phyloP scores from a whole-genome alignment of 2,329 filamentous ascomycete genomes.

The Scortechinia acanthostroma region DNA sequence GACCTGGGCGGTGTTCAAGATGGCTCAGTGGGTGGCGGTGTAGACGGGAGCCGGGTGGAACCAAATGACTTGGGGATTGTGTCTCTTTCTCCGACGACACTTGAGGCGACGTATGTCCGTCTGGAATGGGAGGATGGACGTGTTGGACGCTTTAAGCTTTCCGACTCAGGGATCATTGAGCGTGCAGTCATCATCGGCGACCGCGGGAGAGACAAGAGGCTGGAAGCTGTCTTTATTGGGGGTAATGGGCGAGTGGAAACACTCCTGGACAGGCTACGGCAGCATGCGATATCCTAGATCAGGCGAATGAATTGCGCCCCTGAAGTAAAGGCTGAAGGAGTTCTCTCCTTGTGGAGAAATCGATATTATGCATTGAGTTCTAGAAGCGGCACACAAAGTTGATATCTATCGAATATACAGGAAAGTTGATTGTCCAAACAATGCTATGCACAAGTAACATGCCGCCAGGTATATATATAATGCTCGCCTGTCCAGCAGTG shows the following conservation, averaged over 20 bases:
- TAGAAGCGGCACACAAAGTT: too few species aligned
- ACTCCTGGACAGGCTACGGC: slow-evolving; percentile 17
- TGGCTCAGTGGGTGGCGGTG: not conserved
- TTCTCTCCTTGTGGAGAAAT: too few species aligned
- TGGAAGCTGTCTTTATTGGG: slow-evolving; percentile 21
- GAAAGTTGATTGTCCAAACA: too few species aligned
- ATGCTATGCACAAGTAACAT: too few species aligned
- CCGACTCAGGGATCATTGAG: slow-evolving; percentile 26
- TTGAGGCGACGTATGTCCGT: slow-evolving; percentile 29
- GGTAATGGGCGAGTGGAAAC: slow-evolving; percentile 20
- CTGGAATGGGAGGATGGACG: slow-evolving; percentile 31
- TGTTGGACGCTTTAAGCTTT: slow-evolving; percentile 30
- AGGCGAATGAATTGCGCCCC: too few species aligned
- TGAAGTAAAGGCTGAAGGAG: too few species aligned
- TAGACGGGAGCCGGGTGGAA: slow-evolving; percentile 3
- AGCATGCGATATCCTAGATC: slow-evolving; percentile 5
- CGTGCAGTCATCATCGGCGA: slow-evolving; percentile 30
- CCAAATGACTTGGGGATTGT: slow-evolving; percentile 19
- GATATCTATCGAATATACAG: too few species aligned
- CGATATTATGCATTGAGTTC: too few species aligned
- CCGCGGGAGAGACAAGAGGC: slow-evolving; percentile 21
- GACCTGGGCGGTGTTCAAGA: not conserved
- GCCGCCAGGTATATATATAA: too few species aligned
- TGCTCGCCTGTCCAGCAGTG: too few species aligned
- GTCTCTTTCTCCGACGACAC: slow-evolving; percentile 19